Evolutionary conservation across 805 yeast genomes (phyloP).

Genomic region (Yarrowia porcina): DNA sequence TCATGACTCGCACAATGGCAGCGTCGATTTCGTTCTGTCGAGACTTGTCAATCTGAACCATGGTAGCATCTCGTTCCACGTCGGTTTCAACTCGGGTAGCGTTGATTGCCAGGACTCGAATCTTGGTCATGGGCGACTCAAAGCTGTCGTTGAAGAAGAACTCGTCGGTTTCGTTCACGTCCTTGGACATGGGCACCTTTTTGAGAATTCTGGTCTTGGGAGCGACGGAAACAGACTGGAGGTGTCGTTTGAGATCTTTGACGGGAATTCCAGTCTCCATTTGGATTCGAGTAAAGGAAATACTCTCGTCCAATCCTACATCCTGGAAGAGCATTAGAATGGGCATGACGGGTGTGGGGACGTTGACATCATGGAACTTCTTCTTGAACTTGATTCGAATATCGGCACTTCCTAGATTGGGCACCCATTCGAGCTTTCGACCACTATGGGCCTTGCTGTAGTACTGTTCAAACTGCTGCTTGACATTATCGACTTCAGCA

Average conservation of each 20-base stretch:
- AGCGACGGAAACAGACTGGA: conserved; percentile 81
- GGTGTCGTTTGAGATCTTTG: conserved; percentile 67
- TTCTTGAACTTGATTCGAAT: conserved; percentile 66
- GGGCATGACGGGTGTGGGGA: conserved; percentile 78
- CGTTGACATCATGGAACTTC: conserved; percentile 68
- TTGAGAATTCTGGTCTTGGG: conserved; percentile 72
- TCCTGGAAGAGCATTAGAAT: conserved; percentile 72
- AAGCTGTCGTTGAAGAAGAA: conserved; percentile 69
- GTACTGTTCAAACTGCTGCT: conserved; percentile 48
- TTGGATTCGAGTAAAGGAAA: conserved; percentile 60
- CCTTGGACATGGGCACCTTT: conserved; percentile 73
- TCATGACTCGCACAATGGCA: conserved; percentile 85
- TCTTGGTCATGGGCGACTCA: conserved; percentile 61
- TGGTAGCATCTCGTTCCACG: conserved; percentile 48
- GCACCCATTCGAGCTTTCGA: conserved; percentile 70
- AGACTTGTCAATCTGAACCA: conserved; percentile 57
- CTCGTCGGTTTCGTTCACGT: conserved; percentile 57
- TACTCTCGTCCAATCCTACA: conserved; percentile 41
- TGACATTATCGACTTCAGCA: conserved; percentile 42
- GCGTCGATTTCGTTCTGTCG: conserved; percentile 73
- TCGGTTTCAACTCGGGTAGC: conserved; percentile 50
- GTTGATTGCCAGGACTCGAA: conserved; percentile 72
- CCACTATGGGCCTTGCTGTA: conserved; percentile 55
- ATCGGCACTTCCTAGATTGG: conserved; percentile 79
- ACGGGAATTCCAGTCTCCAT: conserved; percentile 69